Conservation (phyloP, 371 early-diverging fungal species). For the Mortierella polycephala region DNA sequence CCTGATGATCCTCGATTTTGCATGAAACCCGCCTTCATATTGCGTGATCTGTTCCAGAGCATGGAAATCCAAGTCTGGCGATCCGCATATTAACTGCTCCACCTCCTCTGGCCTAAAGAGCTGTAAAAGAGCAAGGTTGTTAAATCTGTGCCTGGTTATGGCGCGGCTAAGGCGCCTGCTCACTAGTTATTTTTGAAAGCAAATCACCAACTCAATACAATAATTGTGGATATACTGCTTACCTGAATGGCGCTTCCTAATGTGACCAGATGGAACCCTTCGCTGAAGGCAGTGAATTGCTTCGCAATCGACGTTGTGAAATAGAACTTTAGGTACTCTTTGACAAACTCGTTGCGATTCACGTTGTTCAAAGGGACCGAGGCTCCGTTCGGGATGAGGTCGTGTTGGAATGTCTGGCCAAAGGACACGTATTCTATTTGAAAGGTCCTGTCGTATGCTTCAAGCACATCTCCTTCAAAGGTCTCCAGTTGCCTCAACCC, state of each 20-base stretch:
- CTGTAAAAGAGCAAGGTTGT: conserved; percentile 25
- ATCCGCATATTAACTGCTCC: conserved; percentile 95
- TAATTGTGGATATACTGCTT: conserved; percentile 1
- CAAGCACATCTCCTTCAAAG: conserved; percentile 87
- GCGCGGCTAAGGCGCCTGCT: background rate
- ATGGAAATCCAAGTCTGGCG: conserved; percentile 87
- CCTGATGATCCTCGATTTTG: conserved; percentile 72
- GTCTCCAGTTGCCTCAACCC: conserved; percentile 80
- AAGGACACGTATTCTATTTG: conserved; percentile 80
- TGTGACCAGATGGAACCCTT: conserved; percentile 90
- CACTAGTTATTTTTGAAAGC: background rate
- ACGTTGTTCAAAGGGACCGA: conserved; percentile 76
- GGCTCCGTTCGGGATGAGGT: conserved; percentile 77
- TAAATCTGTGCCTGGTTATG: background rate
- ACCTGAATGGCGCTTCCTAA: conserved; percentile 84
- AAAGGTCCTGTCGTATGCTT: conserved; percentile 85
- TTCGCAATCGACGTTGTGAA: conserved; percentile 78
- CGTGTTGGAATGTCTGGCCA: conserved; percentile 75
- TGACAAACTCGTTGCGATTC: conserved; percentile 81
- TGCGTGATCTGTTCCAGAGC: conserved; percentile 86
- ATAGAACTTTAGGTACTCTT: conserved; percentile 65
- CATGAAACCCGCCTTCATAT: conserved; percentile 89
- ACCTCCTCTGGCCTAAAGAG: conserved; percentile 95
- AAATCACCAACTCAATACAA: too few species aligned
- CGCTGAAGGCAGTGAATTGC: conserved; percentile 88